Percentiles rank a stretch among this genome's conserved stretches.
Conservation (phyloP, 441 rosid species). For the Erysimum cheiri region DNA sequence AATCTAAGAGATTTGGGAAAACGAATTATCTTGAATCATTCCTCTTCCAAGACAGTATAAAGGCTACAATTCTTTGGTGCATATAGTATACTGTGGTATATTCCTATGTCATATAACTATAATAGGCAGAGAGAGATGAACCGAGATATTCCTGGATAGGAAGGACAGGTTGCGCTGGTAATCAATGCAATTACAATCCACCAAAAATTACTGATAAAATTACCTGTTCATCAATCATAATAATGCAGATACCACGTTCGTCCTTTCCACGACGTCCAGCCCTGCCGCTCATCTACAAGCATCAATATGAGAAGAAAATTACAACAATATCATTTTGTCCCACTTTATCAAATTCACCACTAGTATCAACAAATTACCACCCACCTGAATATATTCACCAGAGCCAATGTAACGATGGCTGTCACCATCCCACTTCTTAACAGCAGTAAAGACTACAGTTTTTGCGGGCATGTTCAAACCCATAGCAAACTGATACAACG, state of each 20-base stretch:
- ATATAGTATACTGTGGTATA: conserved; percentile 14
- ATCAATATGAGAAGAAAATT: conserved; percentile 36
- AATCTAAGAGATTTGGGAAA: conserved; percentile 9
- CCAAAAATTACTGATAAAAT: conserved; percentile 21
- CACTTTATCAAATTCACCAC: conserved; percentile 1
- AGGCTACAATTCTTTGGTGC: conserved; percentile 18
- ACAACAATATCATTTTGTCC: conserved; percentile 5
- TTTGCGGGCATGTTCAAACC: conserved; percentile 99
- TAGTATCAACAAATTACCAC: conserved; percentile 42
- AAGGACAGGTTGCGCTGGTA: not conserved
- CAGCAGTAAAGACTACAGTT: conserved; percentile 94
- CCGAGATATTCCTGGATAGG: conserved; percentile 1
- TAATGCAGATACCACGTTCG: conserved; percentile 93
- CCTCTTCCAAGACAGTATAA: conserved; percentile 15
- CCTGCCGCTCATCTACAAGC: conserved; percentile 92
- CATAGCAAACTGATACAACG: conserved; percentile 87
- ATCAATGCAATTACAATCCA: conserved; percentile 3
- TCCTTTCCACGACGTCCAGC: conserved; percentile 99
- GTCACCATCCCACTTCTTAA: conserved; percentile 99
- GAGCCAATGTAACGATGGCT: conserved; percentile 95
- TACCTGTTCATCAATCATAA: conserved; percentile 98
- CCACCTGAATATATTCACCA: conserved; percentile 97
- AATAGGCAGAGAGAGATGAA: conserved; percentile 13
- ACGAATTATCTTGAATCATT: conserved; percentile 16
- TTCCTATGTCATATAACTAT: conserved; percentile 8